These are phyloP conservation scores for Mortierella sp. DNA, from an alignment of 371 early-diverging fungal genomes.

Conservation along the genomic window DNA sequence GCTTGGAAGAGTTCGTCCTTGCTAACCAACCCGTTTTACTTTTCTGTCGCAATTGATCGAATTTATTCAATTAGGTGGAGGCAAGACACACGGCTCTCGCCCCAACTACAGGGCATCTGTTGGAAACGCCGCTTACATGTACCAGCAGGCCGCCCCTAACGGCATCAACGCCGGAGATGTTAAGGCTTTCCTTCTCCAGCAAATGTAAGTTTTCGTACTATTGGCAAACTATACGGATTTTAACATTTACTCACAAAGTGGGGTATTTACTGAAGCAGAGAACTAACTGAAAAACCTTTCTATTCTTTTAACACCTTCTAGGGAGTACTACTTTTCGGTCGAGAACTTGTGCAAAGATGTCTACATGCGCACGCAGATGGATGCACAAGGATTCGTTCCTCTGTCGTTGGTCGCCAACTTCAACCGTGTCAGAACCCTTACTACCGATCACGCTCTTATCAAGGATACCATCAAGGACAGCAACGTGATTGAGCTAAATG, in stretches of 20 bases:
- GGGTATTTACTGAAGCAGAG: too few species aligned
- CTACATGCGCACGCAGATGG: slow-evolving; percentile 94
- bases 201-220: slow-evolving; percentile 62
- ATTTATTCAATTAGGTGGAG: slow-evolving; percentile 36
- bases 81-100: slow-evolving; percentile 46
- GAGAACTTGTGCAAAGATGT: slow-evolving; percentile 96
- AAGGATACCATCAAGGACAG: slow-evolving; percentile 73
- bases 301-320: slow-evolving; percentile 15
- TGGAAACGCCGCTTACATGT: slow-evolving; percentile 56
- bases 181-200: slow-evolving; percentile 72
- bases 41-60: background rate
- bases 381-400: slow-evolving; percentile 84
- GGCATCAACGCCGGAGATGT: slow-evolving; percentile 64
- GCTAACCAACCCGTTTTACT: background rate
- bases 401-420: slow-evolving; percentile 84
- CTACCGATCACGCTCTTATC: slow-evolving; percentile 75
- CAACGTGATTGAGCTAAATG: slow-evolving; percentile 70
- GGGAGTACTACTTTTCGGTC: slow-evolving; percentile 95
- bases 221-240: background rate
- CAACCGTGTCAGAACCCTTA: slow-evolving; percentile 86
- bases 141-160: slow-evolving; percentile 29
- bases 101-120: slow-evolving; percentile 55
- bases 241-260: background rate
- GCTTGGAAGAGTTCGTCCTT: background rate
- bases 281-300: background rate